Conservation (phyloP, 2,329 filamentous ascomycete genomes). For the Claviceps sp. region DNA sequence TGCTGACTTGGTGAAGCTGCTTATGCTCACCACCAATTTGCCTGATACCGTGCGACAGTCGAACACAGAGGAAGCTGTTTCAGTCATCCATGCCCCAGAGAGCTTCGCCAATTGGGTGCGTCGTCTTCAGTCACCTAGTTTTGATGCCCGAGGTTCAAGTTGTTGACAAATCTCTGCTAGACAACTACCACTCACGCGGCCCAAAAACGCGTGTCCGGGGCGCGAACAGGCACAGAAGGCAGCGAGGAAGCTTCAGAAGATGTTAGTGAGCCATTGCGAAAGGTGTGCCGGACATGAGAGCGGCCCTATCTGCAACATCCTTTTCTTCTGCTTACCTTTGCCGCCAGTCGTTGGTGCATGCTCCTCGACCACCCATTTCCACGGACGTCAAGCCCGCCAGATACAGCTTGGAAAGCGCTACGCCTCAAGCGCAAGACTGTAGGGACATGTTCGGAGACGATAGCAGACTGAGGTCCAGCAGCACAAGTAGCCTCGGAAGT, state of each 20-base stretch:
- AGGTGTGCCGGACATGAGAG: constrained; percentile 9
- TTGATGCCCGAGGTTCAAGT: neutral
- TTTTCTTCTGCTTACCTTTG: neutral
- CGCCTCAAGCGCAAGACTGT: constrained; percentile 71
- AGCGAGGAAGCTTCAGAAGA: constrained; percentile 21
- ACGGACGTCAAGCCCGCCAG: constrained; percentile 56
- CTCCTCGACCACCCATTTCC: constrained; percentile 56
- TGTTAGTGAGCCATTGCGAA: constrained; percentile 11
- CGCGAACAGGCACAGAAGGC: constrained; percentile 24
- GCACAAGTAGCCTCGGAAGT: constrained; percentile 70
- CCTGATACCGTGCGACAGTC: constrained; percentile 42
- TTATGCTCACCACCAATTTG: constrained; percentile 43
- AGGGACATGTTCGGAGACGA: constrained; percentile 53
- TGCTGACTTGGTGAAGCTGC: constrained; percentile 22
- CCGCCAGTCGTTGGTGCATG: constrained; percentile 14
- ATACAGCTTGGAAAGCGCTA: constrained; percentile 57
- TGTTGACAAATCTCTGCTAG: constrained; percentile 16
- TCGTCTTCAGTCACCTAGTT: constrained; percentile 2
- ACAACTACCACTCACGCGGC: constrained; percentile 26
- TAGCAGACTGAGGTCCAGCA: constrained; percentile 47
- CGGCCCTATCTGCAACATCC: neutral
- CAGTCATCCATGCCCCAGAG: constrained; percentile 81
- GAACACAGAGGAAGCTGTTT: constrained; percentile 66
- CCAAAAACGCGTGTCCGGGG: constrained; percentile 21
- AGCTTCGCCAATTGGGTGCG: constrained; percentile 71